Evolutionary conservation across 352 stramenopile genomes (phyloP), one percentile per base, ranked within the genome.

Genomic region (Phytophthora pseudosyringae): DNA sequence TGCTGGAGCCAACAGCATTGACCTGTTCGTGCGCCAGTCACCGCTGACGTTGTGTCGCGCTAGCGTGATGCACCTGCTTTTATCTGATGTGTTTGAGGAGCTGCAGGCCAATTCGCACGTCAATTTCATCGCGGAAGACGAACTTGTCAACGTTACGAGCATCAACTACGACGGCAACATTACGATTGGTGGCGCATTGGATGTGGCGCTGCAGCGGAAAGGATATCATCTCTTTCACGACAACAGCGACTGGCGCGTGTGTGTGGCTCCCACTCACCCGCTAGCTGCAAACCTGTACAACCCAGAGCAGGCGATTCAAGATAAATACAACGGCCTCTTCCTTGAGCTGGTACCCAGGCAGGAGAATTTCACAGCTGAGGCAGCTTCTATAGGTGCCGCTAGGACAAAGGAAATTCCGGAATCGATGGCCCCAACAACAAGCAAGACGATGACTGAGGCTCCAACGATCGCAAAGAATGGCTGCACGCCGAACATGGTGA

Each of bases 21-120:
- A 84, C 39, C 53, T 87, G 10, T 59, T 64, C 5, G 56, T 56
- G 40, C 56, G 36, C 8, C 56, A 64, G 41, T 87, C 31, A 51
- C 40, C 13, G 6, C 25, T 56, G 12, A 64, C 56, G 13, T 41
- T 36, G 45, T 70, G 26, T 73, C 69, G 53, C 10, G 61, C 40
- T 10, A 83, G 75, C 51, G 69, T 79, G n/a, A 64, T 87, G 59
- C 72, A 86, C 55, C 60, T 86, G 28, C 36, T 64, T 8, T 6
- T 64, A 18, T 44, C 45, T 0, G 56, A 41, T 12, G 36, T 41
- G n/a, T 41, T 18, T 15, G 36, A 41, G 1, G 36, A 41, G 36
- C 36, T 41, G 5, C 36, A 16, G 18, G 36, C 10, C 8, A 41
- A 21, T 21, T 21, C 21, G 21, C 21, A 21, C 21, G 21, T 21